These are phyloP conservation scores for Monosporascus sp. DNA, from an alignment of 2,329 filamentous ascomycete genomes.

Conservation along the genomic window DNA sequence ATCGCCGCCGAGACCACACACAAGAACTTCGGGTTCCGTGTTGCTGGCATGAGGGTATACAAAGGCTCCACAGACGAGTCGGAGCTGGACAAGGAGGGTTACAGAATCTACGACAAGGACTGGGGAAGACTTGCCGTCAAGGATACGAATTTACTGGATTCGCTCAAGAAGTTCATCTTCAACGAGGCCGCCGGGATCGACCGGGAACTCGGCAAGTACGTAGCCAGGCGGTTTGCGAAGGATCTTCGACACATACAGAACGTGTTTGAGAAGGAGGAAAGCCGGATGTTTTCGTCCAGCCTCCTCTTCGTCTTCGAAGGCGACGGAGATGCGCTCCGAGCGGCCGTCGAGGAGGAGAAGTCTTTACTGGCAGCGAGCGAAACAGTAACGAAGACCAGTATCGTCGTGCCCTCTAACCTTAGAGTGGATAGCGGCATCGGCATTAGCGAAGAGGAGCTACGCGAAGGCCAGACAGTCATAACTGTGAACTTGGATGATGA, in stretches of 20 bases:
- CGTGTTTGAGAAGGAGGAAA: constrained; percentile 51
- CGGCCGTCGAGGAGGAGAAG: constrained; percentile 51
- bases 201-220: constrained; percentile 48
- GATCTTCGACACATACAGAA: constrained; percentile 50
- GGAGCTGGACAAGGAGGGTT: constrained; percentile 49
- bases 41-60: constrained; percentile 62
- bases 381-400: constrained; percentile 11
- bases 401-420: constrained; percentile 27
- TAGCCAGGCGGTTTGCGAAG: constrained; percentile 48
- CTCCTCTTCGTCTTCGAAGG: constrained; percentile 62
- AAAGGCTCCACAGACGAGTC: constrained; percentile 47
- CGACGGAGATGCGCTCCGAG: constrained; percentile 49
- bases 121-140: constrained; percentile 52
- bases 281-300: constrained; percentile 59
- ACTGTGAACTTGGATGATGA: constrained; percentile 26
- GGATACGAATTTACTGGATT: constrained; percentile 47
- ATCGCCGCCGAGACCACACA: constrained; percentile 57
- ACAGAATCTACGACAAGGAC: constrained; percentile 58
- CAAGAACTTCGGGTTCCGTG: constrained; percentile 54
- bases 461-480: constrained; percentile 7
- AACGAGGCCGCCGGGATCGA: constrained; percentile 54
- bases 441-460: constrained; percentile 41
- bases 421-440: constrained; percentile 53
- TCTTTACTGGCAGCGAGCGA: constrained; percentile 32
- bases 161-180: constrained; percentile 54